A percentile compares a stretch with the other conserved stretches of the same genome.
Conservation (phyloP, 345 rosid genomes). For the Salix purpurea region DNA sequence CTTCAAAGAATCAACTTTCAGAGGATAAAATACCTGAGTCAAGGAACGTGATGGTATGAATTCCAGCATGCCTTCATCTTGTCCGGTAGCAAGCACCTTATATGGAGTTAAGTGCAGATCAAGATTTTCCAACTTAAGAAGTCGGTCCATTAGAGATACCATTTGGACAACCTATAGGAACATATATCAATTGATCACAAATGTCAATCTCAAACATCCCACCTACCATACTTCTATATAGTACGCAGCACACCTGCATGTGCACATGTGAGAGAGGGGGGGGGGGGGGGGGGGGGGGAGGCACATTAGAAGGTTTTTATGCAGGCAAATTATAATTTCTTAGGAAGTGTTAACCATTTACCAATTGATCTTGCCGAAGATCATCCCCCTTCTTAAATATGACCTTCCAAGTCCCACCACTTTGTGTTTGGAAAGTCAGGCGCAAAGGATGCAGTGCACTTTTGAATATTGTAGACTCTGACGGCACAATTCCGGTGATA, state of each 20-base stretch:
- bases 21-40: slow-evolving; percentile 61
- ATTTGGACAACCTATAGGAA: slow-evolving; percentile 83
- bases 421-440: slow-evolving; percentile 72
- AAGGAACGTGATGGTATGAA: slow-evolving; percentile 90
- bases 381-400: slow-evolving; percentile 99
- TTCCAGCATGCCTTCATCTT: slow-evolving; percentile 98
- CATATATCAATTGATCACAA: slow-evolving; percentile 21
- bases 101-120: slow-evolving; percentile 88
- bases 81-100: slow-evolving; percentile 94
- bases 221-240: not conserved
- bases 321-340: not conserved
- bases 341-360: slow-evolving; percentile 19
- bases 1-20: slow-evolving; percentile 4
- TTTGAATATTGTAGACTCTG: slow-evolving; percentile 92
- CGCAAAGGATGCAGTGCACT: slow-evolving; percentile 90
- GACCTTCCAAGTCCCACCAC: slow-evolving; percentile 71
- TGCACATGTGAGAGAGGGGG: not conserved
- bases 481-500: slow-evolving; percentile 82
- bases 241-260: not conserved
- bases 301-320: not conserved
- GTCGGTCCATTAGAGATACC: slow-evolving; percentile 98
- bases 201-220: slow-evolving; percentile 2
- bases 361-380: slow-evolving; percentile 98
- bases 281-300: not conserved
- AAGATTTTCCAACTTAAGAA: slow-evolving; percentile 91